A percentile compares a stretch with the other conserved stretches of the same genome.
These are phyloP conservation scores for Viola pubescens DNA, from an alignment of 441 rosid species.

Conservation along the genomic window DNA sequence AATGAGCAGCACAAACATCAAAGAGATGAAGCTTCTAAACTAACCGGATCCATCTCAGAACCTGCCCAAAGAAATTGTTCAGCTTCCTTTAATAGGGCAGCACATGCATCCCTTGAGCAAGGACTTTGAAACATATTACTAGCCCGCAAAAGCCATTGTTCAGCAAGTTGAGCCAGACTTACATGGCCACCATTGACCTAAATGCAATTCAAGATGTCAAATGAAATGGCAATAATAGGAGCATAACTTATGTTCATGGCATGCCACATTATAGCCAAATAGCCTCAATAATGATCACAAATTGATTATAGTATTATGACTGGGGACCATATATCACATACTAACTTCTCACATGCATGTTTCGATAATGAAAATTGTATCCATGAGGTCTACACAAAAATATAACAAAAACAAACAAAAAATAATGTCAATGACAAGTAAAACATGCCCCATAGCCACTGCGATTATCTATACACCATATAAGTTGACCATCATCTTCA, in stretches of 20 bases:
- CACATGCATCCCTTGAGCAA: slow-evolving; percentile 47
- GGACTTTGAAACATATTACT: slow-evolving; percentile 36
- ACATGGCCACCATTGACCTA: slow-evolving; percentile 58
- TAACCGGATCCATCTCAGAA: slow-evolving; percentile 80
- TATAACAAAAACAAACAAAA: too few relatives aligned
- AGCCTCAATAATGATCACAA: background rate
- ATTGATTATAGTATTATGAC: too few relatives aligned
- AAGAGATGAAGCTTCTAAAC: slow-evolving; percentile 24
- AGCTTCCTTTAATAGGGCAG: slow-evolving; percentile 60
- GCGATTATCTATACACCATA: too few relatives aligned
- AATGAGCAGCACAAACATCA: slow-evolving; percentile 15
- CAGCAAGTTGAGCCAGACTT: slow-evolving; percentile 56
- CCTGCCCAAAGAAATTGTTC: slow-evolving; percentile 99
- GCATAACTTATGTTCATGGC: background rate
- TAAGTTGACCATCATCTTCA: too few relatives aligned
- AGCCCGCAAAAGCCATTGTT: slow-evolving; percentile 58
- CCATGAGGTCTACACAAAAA: too few relatives aligned
- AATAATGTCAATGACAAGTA: too few relatives aligned
- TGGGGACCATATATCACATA: too few relatives aligned
- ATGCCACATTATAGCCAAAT: background rate
- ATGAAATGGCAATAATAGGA: background rate
- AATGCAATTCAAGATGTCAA: slow-evolving; percentile 14
- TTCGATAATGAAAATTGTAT: too few relatives aligned
- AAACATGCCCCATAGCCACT: too few relatives aligned
- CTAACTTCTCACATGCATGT: too few relatives aligned